Evolutionary conservation across 1,284 basidiomycete genomes (phyloP), one percentile per base, ranked within the genome.

Genomic region (Leccinum laetum): DNA sequence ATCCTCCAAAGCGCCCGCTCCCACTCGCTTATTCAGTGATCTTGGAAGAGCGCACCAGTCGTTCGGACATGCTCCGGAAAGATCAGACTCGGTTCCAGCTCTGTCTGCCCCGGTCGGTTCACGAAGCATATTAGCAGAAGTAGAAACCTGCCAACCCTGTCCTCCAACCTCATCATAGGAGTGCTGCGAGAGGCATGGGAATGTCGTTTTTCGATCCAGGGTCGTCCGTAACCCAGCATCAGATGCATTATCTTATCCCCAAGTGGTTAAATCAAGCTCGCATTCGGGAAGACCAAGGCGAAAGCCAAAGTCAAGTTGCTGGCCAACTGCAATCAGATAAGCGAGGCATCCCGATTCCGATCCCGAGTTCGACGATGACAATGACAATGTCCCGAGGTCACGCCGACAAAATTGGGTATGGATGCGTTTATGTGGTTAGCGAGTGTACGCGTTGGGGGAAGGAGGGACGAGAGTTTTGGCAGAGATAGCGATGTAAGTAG

Each of bases 371-470:
- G 32, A 71, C 70, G 10, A 76, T 72, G 71, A 71, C 70, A 10
- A 76, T 72, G 71, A 72, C 73, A 61, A 80, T 61, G 86, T 84
- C 60, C 84, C 85, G 49, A 85, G 90, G 88, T 82, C 82, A 70
- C 81, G 86, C 44, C 83, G 87, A 78, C 29, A 32, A 32, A 32
- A 32, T 32, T 32, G 29, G 3, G 29, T 32, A 32, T 32, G 29
- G 89, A 92, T 61, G 79, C 86, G 8, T 79, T 90, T 49, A 82
- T 84, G 2, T 94, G 92, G 92, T 73, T 93, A 63, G 84, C 86
- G 24, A 90, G 83, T 68, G 86, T 93, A 59, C 89, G 86, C 66
- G 85, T 91, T 13, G 85, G 83, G 1, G 76, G 73, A 13, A 77
- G 69, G 61, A 78, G 81, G 64, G 84, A 84, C 29, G 82, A 82